Evolutionary conservation across 75 land plant species (phyloP), one percentile per base, ranked within the genome.

Genomic region (Selaginella moellendorffii): DNA sequence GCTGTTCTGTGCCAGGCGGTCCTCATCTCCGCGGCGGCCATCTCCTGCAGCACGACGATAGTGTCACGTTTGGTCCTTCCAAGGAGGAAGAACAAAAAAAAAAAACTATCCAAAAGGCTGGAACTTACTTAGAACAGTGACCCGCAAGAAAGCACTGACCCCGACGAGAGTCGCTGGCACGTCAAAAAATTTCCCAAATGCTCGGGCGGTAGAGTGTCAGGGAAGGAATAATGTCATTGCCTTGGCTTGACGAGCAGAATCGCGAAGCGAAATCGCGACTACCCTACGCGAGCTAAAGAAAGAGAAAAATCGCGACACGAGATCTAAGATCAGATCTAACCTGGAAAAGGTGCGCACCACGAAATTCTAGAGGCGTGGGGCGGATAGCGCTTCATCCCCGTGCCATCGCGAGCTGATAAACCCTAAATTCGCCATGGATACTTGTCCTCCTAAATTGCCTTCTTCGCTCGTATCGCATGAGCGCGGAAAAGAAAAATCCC

Each of bases 1-100:
- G 59, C 59, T 56, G 59, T 56, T 8, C 59, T 5, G 2, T 56
- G 59, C 59, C 59, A 56, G n/a, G 59, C 59, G 9, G 59, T 24
- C 19, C 59, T 56, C 21, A 56, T 19, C 24, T 56, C 59, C 9
- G 59, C 59, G 2, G 25, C 59, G 9, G 59, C 59, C 59, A 56
- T 56, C 9, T 21, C 59, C n/a, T 19, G 46, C 10, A 36, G 46
- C 46, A n/a, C n/a, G n/a, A n/a, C n/a, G 14, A 36, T 14, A 36
- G 5, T 14, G 46, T 14, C 46, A 5, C 5, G 14, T n/a, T n/a
- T n/a, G n/a, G n/a, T n/a, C n/a, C n/a, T n/a, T n/a, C n/a, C n/a
- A n/a, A n/a, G 5, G 14, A 14, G 46, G 10, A 36, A 5, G 14
- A 14, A 36, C 5, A 5, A 36, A 36, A 5, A 5, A 36, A 14